A percentile compares a stretch with the other conserved stretches of the same genome.
Evolutionary conservation across 106 monocot species (phyloP).

Genomic region (Dendrobium chrysotoxum): DNA sequence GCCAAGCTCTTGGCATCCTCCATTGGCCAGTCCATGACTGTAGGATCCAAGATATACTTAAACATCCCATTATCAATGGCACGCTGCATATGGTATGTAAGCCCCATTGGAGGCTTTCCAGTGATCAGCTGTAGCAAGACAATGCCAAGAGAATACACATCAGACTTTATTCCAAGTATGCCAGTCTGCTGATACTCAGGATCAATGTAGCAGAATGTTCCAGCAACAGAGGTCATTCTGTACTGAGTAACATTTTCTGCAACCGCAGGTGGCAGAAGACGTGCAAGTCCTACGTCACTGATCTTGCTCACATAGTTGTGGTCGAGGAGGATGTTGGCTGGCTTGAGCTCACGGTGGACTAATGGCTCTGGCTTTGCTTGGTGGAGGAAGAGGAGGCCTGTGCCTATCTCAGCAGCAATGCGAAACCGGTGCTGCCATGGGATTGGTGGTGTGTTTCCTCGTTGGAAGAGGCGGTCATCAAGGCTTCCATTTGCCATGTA

Average conservation of each 20-base stretch:
- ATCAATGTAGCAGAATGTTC: constrained; percentile 24
- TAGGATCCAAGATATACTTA: constrained; percentile 12
- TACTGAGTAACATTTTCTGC: constrained; percentile 27
- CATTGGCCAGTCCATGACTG: constrained; percentile 16
- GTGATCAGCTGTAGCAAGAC: constrained; percentile 27
- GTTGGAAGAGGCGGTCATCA: constrained; percentile 18
- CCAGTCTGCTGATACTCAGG: constrained; percentile 11
- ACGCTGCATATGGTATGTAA: constrained; percentile 12
- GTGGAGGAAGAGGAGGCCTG: constrained; percentile 33
- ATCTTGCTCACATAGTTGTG: constrained; percentile 28
- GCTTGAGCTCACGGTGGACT: constrained; percentile 30
- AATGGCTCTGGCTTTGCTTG: constrained; percentile 24
- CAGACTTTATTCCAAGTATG: constrained; percentile 22
- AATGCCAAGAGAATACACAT: constrained; percentile 22
- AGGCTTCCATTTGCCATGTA: constrained; percentile 32
- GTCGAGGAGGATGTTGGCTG: constrained; percentile 30
- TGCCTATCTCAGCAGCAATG: constrained; percentile 25
- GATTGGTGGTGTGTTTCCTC: constrained; percentile 17
- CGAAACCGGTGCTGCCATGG: constrained; percentile 32
- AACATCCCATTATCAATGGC: constrained; percentile 17
- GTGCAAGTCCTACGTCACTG: constrained; percentile 33
- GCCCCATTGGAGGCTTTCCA: constrained; percentile 22
- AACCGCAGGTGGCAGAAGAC: constrained; percentile 14
- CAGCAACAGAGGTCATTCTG: constrained; percentile 23
- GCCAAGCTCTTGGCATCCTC: constrained; percentile 13